Evolutionary conservation across 345 rosid genomes (phyloP).

Genomic region (sweet orange (Citrus sinensis)): DVS_A1.0 CM039162.1:22866001-22866500

Average conservation of each 20-base stretch:
- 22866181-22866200: not conserved
- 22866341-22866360: not conserved
- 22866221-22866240: slow-evolving; percentile 6
- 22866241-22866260: slow-evolving; percentile 65
- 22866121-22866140: not conserved
- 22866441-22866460: slow-evolving; percentile 62
- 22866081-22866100: not conserved
- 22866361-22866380: not conserved
- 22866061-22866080: not conserved
- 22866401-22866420: not conserved
- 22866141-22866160: not conserved
- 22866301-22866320: slow-evolving; percentile 42
- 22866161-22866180: not conserved
- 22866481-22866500: slow-evolving; percentile 27
- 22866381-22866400: not conserved
- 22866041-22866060: not conserved
- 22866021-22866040: not conserved
- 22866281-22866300: slow-evolving; percentile 41
- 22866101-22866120: not conserved
- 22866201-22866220: not conserved
- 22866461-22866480: slow-evolving; percentile 56
- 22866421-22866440: slow-evolving; percentile 60
- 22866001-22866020: not conserved
- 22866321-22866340: slow-evolving; percentile 52
- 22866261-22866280: slow-evolving; percentile 61